A percentile compares a stretch with the other conserved stretches of the same genome.
Conservation (phyloP, 768 basidiomycete genomes). For the Agrocybe chaxingu region DNA sequence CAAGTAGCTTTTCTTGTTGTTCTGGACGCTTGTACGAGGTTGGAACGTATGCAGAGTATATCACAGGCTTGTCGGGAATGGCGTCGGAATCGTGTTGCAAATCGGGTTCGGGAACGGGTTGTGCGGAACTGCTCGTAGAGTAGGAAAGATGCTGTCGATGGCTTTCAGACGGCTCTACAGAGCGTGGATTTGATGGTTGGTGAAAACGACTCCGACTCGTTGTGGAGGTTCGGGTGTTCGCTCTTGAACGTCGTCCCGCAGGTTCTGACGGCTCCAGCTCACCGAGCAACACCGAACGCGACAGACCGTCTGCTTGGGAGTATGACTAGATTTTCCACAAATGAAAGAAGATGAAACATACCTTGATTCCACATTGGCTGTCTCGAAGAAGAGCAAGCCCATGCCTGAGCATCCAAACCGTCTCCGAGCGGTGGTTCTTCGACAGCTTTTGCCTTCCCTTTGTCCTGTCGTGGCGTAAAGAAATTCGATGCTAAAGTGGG, state of each 20-base stretch:
- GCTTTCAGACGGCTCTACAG: conserved; percentile 1
- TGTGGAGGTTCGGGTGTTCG: conserved; percentile 6
- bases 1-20: too few relatives aligned
- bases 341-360: conserved; percentile 20
- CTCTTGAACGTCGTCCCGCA: neutral
- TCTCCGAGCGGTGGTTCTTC: conserved; percentile 25
- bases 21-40: too few relatives aligned
- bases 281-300: conserved; percentile 32
- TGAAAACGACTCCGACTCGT: conserved; percentile 12
- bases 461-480: conserved; percentile 49
- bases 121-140: conserved; percentile 1
- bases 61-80: too few relatives aligned
- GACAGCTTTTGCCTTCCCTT: conserved; percentile 49
- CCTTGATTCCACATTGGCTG: conserved; percentile 50
- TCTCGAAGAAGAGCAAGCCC: conserved; percentile 41
- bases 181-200: neutral
- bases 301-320: conserved; percentile 27
- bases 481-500: conserved; percentile 41
- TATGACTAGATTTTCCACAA: neutral
- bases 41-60: too few relatives aligned
- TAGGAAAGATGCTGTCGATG: conserved; percentile 1
- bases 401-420: conserved; percentile 38
- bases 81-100: too few relatives aligned
- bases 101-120: too few relatives aligned
- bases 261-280: conserved; percentile 23